phyloP scores from a whole-genome alignment of 2,329 filamentous ascomycete genomes.

The Aspergillus texensis region DNA sequence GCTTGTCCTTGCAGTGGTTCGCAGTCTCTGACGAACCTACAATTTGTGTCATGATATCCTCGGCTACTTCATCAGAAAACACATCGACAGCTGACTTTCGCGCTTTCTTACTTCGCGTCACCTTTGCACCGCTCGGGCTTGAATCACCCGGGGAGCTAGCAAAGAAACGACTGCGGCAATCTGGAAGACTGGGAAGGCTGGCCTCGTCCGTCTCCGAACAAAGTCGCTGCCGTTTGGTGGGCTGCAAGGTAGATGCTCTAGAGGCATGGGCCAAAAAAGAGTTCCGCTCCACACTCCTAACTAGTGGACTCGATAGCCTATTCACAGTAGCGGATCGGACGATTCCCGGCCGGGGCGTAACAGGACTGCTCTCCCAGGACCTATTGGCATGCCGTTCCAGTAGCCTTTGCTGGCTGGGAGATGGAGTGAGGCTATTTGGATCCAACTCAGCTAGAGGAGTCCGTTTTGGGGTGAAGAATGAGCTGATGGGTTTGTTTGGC shows the following conservation, averaged over 20 bases:
- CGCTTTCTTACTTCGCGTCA: slow-evolving; percentile 41
- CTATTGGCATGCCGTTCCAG: slow-evolving; percentile 56
- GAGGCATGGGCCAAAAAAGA: slow-evolving; percentile 43
- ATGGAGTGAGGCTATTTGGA: slow-evolving; percentile 67
- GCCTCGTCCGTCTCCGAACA: slow-evolving; percentile 51
- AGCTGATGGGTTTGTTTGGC: slow-evolving; percentile 62
- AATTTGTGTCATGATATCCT: slow-evolving; percentile 52
- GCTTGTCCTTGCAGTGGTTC: background rate
- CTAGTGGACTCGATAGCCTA: slow-evolving; percentile 44
- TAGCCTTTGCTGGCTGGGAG: slow-evolving; percentile 64
- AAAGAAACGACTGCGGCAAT: slow-evolving; percentile 55
- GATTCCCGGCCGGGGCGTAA: slow-evolving; percentile 41
- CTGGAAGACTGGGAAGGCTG: slow-evolving; percentile 31
- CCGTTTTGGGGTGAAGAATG: slow-evolving; percentile 67
- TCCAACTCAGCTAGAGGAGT: slow-evolving; percentile 68
- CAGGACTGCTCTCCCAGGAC: slow-evolving; percentile 59
- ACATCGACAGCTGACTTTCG: slow-evolving; percentile 51
- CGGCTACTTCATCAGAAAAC: slow-evolving; percentile 57
- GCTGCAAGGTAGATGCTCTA: slow-evolving; percentile 46
- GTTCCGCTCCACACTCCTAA: slow-evolving; percentile 44
- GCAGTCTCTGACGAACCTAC: slow-evolving; percentile 35
- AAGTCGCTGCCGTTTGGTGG: slow-evolving; percentile 54
- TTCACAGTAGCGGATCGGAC: slow-evolving; percentile 39
- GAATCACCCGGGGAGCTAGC: slow-evolving; percentile 30
- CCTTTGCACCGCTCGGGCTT: slow-evolving; percentile 44